Conservation (phyloP, 2,329 filamentous ascomycete genomes). For the Fusarium sp. region DNA sequence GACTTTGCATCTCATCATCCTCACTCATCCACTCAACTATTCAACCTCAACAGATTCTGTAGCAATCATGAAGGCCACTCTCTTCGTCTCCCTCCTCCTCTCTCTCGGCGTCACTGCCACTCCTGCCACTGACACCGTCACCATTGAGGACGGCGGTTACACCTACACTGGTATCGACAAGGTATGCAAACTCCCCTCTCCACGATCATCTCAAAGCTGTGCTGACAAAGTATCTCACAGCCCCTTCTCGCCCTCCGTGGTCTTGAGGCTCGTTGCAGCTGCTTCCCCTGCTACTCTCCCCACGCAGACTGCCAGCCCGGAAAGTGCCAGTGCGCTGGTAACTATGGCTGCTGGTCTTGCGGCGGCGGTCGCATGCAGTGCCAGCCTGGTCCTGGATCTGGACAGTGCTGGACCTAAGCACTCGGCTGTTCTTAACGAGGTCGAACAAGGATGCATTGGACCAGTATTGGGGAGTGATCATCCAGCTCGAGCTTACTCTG, state of each 20-base stretch:
- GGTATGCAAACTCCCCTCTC: background rate
- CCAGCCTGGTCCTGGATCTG: constrained; percentile 1
- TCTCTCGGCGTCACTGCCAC: constrained; percentile 4
- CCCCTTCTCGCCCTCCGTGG: constrained; percentile 9
- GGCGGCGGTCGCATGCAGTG: constrained; percentile 10
- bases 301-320: background rate
- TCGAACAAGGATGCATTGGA: background rate
- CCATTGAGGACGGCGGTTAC: background rate
- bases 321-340: constrained; percentile 1
- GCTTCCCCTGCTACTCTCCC: constrained; percentile 20
- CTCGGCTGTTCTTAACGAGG: background rate
- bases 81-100: constrained; percentile 1
- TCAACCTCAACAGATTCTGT: background rate
- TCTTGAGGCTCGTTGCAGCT: constrained; percentile 2
- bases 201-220: fast-evolving
- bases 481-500: background rate
- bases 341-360: constrained; percentile 19
- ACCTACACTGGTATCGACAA: constrained; percentile 17
- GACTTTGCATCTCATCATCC: background rate
- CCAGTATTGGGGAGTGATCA: background rate
- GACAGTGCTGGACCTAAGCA: constrained; percentile 6
- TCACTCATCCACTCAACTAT: background rate
- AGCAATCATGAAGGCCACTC: constrained; percentile 4
- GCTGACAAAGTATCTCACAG: background rate
- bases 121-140: background rate